Percentiles rank a stretch among this genome's conserved stretches.
These are phyloP conservation scores for Goffeauzyma gilvescens DNA, from an alignment of 768 basidiomycete genomes.

Conservation along the genomic window DNA sequence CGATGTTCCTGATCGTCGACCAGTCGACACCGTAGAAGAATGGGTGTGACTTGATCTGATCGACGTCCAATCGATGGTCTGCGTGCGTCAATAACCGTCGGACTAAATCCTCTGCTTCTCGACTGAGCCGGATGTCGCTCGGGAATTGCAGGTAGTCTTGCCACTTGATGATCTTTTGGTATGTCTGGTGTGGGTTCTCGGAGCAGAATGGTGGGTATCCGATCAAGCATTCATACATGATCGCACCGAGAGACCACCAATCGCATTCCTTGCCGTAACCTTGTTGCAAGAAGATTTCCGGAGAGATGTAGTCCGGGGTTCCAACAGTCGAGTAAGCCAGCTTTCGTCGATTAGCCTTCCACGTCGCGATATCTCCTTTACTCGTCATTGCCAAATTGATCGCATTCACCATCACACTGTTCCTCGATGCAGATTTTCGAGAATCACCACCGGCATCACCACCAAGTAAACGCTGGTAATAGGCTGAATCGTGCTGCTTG, in stretches of 20 bases:
- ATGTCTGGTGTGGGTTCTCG: constrained; percentile 90
- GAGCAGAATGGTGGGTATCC: constrained; percentile 92
- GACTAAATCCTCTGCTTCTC: constrained; percentile 78
- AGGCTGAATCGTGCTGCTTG: constrained; percentile 87
- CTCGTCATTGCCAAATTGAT: constrained; percentile 90
- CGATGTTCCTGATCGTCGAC: constrained; percentile 66
- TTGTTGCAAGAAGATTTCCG: constrained; percentile 86
- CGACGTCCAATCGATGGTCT: constrained; percentile 56
- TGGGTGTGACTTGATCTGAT: constrained; percentile 74
- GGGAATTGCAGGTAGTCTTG: constrained; percentile 66
- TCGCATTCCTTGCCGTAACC: constrained; percentile 98
- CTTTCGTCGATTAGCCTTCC: constrained; percentile 96
- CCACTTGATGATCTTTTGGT: constrained; percentile 97
- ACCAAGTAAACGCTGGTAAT: constrained; percentile 80
- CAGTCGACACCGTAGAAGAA: constrained; percentile 67
- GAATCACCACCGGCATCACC: constrained; percentile 22
- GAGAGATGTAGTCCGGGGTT: constrained; percentile 88
- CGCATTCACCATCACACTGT: constrained; percentile 92
- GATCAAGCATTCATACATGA: constrained; percentile 95
- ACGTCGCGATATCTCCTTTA: constrained; percentile 70
- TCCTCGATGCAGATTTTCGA: constrained; percentile 38
- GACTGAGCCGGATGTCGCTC: constrained; percentile 78
- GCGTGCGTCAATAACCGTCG: constrained; percentile 73
- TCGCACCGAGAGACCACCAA: constrained; percentile 98
- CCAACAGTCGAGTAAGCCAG: constrained; percentile 95